Base-by-base conservation (phyloP, 306 rosid genomes). In the Dryas alaskensis region DNA sequence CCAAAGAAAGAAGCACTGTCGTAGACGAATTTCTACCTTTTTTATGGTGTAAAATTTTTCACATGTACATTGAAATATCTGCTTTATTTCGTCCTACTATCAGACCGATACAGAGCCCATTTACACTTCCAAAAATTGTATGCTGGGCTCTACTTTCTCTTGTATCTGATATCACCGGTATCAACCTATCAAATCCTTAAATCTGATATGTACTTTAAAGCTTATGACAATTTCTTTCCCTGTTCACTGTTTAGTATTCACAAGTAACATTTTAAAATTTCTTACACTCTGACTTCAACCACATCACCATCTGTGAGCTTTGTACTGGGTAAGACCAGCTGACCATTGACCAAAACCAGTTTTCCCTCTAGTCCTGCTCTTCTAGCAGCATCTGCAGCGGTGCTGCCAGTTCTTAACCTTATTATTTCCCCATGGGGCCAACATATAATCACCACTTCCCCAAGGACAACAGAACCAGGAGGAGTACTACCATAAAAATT, bases 381-480 rank as follows among this genome's bases (percentile, higher is more conserved):
- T 64, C 85, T 88, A 60, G 98, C 98, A 47, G 98, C 97, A 84
- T 89, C 98, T 44, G 96, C 86, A n/a, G 96, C 97, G 3, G 97
- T 93, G 88, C 96, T 93, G 67, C 98, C 97, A 7, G 90, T 84
- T 46, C 81, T 85, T 73, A 93, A 75, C 87, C 98, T 84, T 91
- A 88, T 82, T 69, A 93, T 89, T 73, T 91, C 89, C 7, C 98
- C 98, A 53, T 77, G 77, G 49, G 98, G 98, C 97, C 92, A 91
- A 67, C 97, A 84, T 52, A 91, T 88, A 46, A 93, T 84, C 25
- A 93, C 94, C 79, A 93, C 98, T 74, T 93, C 98, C 79, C 92
- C 87, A 40, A 85, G 89, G 54, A 74, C 70, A 14, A 78, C 80
- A 52, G 92, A 77, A 60, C 84, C 82, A 58, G 37, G 65, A 63